Conservation (phyloP, 1,139 yeast species). For the Zygosaccharomyces sapae region DNA sequence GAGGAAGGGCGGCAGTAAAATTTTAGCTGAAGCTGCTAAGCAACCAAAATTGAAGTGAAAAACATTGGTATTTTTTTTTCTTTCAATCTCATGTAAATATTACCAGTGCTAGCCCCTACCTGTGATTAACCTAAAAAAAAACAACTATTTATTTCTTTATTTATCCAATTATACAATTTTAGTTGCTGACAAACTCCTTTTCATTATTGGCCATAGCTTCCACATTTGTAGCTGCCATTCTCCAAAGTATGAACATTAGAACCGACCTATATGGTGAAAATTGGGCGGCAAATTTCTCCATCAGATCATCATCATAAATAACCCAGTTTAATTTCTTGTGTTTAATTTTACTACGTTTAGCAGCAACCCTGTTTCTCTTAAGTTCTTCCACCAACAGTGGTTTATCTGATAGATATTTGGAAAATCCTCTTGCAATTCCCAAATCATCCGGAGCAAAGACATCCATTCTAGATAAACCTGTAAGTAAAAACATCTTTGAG, state of each 20-base stretch:
- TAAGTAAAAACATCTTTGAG: conserved; percentile 79
- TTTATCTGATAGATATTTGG: conserved; percentile 55
- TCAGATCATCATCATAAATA: conserved; percentile 56
- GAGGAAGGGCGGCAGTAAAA: conserved; percentile 31
- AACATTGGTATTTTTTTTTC: not conserved
- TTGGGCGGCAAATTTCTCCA: conserved; percentile 50
- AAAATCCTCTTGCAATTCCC: conserved; percentile 79
- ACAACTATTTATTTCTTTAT: not conserved
- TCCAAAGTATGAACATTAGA: conserved; percentile 73
- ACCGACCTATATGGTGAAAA: conserved; percentile 67
- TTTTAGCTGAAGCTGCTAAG: conserved; percentile 36
- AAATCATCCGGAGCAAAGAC: conserved; percentile 76
- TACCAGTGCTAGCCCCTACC: not conserved
- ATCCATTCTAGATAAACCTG: conserved; percentile 62
- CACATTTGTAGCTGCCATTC: conserved; percentile 55
- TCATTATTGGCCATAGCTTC: conserved; percentile 42
- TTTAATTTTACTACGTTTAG: conserved; percentile 37
- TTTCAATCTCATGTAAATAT: conserved; percentile 7
- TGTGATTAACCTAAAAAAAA: not conserved
- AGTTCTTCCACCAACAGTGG: conserved; percentile 48
- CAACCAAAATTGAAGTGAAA: conserved; percentile 28
- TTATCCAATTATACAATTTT: not conserved
- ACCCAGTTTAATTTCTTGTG: conserved; percentile 49
- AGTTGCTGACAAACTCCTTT: conserved; percentile 20
- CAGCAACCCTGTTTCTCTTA: conserved; percentile 34